A percentile compares a stretch with the other conserved stretches of the same genome.
Conservation (phyloP, 495 filamentous ascomycete species). For the Lentithecium fluviatile region DNA sequence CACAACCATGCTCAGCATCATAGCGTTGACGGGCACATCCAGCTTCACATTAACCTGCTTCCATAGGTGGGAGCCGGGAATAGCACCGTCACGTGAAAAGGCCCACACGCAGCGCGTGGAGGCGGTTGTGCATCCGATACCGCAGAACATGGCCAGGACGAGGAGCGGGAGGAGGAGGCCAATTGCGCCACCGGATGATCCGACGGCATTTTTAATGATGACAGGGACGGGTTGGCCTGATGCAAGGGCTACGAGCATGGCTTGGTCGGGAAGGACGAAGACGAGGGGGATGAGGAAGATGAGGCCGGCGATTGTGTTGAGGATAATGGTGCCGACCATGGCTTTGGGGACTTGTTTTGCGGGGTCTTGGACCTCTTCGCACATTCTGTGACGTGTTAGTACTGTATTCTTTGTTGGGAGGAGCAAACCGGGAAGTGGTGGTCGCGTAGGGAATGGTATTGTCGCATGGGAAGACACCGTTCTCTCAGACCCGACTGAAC, state of each 20-base stretch:
- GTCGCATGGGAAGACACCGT: slow-evolving; percentile 10
- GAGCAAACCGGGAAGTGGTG: neutral
- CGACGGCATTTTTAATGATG: slow-evolving; percentile 57
- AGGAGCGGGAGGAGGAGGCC: slow-evolving; percentile 70
- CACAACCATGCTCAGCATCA: slow-evolving; percentile 55
- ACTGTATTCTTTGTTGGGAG: neutral
- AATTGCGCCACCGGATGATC: slow-evolving; percentile 62
- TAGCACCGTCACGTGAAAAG: slow-evolving; percentile 65
- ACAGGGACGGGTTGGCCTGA: slow-evolving; percentile 58
- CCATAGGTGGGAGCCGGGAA: slow-evolving; percentile 66
- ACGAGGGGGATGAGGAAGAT: slow-evolving; percentile 62
- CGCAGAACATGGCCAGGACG: slow-evolving; percentile 63
- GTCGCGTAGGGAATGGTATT: slow-evolving; percentile 1
- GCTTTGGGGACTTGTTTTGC: slow-evolving; percentile 59
- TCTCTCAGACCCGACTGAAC: too few species aligned
- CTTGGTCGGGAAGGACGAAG: slow-evolving; percentile 58
- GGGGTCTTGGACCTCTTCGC: slow-evolving; percentile 54
- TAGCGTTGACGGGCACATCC: slow-evolving; percentile 58
- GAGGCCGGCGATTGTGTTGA: slow-evolving; percentile 58
- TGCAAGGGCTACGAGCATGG: slow-evolving; percentile 48
- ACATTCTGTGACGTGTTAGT: slow-evolving; percentile 36
- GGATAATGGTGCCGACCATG: slow-evolving; percentile 58
- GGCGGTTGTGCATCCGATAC: slow-evolving; percentile 58
- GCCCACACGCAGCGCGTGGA: slow-evolving; percentile 61
- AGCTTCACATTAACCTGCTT: slow-evolving; percentile 53